These are phyloP conservation scores for Erysimum cheiranthoides DNA, from an alignment of 345 rosid species.

Conservation along the genomic window DNA sequence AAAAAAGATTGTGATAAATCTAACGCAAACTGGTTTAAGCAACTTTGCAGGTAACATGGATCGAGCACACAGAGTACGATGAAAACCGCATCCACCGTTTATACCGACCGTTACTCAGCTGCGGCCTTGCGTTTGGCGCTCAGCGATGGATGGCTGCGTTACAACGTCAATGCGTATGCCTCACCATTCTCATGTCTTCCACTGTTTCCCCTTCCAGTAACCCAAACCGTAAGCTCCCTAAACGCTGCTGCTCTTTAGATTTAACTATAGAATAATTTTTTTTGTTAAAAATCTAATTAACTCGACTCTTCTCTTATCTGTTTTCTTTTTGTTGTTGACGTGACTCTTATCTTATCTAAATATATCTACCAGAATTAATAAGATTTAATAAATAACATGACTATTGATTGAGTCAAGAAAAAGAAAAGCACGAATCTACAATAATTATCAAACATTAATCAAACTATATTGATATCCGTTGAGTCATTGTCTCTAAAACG, in stretches of 20 bases:
- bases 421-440: background rate
- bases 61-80: conserved; percentile 93
- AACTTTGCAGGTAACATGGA: conserved; percentile 85
- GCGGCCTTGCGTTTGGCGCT: conserved; percentile 91
- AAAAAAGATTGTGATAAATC: background rate
- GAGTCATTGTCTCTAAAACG: background rate
- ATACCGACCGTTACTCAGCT: conserved; percentile 64
- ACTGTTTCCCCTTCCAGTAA: conserved; percentile 51
- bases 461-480: background rate
- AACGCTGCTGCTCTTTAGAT: background rate
- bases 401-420: background rate
- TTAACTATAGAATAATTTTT: background rate
- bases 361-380: background rate
- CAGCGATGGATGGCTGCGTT: conserved; percentile 93
- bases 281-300: background rate
- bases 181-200: conserved; percentile 92
- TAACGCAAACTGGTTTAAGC: background rate
- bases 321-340: background rate
- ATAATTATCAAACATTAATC: background rate
- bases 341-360: background rate
- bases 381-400: background rate
- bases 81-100: conserved; percentile 75
- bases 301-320: background rate
- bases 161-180: conserved; percentile 92
- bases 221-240: conserved; percentile 49